These are phyloP conservation scores for Posidonia oceanica DNA, from an alignment of 116 monocot genomes.

Conservation along the genomic window DNA sequence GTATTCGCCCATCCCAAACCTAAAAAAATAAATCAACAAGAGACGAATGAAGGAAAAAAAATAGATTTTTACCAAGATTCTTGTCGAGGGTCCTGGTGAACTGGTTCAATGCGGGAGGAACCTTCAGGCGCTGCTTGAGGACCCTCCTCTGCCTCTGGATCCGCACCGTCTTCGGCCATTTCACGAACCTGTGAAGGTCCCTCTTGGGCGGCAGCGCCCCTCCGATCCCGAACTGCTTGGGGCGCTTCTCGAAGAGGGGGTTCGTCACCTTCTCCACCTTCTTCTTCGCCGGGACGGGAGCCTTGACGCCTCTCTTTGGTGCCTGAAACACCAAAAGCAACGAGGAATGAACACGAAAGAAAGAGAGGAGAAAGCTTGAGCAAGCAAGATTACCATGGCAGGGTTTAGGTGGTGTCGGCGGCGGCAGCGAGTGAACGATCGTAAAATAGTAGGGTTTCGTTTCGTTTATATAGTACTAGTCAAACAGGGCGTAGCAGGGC, in stretches of 20 bases:
- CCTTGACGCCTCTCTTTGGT: slow-evolving; percentile 5
- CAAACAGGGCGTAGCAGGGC: too few species aligned
- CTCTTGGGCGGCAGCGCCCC: slow-evolving; percentile 48
- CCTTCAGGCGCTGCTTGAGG: slow-evolving; percentile 87
- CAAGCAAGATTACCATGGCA: too few species aligned
- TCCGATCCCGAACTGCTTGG: slow-evolving; percentile 57
- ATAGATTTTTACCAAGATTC: slow-evolving; percentile 50
- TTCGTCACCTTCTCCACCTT: slow-evolving; percentile 1
- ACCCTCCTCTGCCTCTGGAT: slow-evolving; percentile 87
- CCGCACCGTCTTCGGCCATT: slow-evolving; percentile 83
- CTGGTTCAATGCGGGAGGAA: slow-evolving; percentile 80
- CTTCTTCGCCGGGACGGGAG: slow-evolving; percentile 1
- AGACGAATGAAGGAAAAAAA: background rate
- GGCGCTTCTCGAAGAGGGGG: slow-evolving; percentile 7
- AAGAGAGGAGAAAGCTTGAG: background rate
- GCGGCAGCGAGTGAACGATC: too few species aligned
- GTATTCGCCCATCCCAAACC: background rate
- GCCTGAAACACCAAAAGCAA: background rate
- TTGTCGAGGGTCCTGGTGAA: slow-evolving; percentile 84
- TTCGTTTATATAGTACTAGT: too few species aligned
- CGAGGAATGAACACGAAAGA: background rate
- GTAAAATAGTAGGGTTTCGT: too few species aligned
- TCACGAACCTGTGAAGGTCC: slow-evolving; percentile 44
- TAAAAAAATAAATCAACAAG: too few species aligned
- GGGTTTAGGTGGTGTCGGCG: too few species aligned